Evolutionary conservation across 192 early-diverging fungal genomes (phyloP), one percentile per base, ranked within the genome.

Genomic region (Coemansia sp.): DNA sequence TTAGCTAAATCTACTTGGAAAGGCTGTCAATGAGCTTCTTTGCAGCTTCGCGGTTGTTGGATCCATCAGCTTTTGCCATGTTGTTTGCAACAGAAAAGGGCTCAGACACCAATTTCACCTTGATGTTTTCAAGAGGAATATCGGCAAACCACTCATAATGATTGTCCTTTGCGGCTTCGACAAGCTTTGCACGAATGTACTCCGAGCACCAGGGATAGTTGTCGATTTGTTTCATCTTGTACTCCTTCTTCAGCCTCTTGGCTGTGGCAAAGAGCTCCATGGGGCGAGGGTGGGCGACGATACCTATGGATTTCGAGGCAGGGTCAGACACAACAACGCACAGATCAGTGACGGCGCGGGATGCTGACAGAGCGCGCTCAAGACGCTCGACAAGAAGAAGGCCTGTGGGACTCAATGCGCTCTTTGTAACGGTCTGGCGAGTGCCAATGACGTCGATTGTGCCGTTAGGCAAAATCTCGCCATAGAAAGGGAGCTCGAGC

Each of bases 381-480:
- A 83, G 63, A 10, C 65, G 72, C 57, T 83, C 72, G 22, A 72
- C 54, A 29, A 72, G 55, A 15, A 82, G 24, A 18, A 24, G 8
- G 5, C 80, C 80, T 0, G 72, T 52, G 12, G 72, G 72, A 18
- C 61, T 52, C 29, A 74, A 75, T 5, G 65, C 33, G 61, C 66
- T 72, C 51, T 46, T 63, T 16, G 66, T 42, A 1, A 71, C 52
- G 12, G 65, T 75, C 43, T 68, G 33, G 51, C 41, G 38, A 47
- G 34, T 44, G 62, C 80, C 80, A 51, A 83, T 66, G 34, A 83
- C 67, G 29, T 74, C 69, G 36, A 83, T 43, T 6, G 80, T 71
- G 43, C 75, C 80, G n/a, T 83, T 83, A 57, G 80, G 76, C 5
- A 83, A 57, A 22, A 77, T 65, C 60, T 83, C 80, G 57, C 72